phyloP scores from a whole-genome alignment of 208 protist genomes.

The Leishmania tropica region DNA sequence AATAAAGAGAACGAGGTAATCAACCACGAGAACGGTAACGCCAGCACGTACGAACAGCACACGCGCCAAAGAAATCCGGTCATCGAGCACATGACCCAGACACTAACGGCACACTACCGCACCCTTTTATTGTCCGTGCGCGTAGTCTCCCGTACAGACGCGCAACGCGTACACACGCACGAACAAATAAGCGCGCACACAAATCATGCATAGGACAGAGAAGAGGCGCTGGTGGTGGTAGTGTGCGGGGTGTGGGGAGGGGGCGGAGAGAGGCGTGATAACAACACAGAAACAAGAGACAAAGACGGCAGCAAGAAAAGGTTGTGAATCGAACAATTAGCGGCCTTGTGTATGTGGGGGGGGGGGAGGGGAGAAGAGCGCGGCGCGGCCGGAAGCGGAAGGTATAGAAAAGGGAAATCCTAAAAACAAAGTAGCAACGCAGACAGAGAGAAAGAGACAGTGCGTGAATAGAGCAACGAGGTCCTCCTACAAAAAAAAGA shows the following conservation, averaged over 20 bases:
- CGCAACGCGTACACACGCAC: not conserved
- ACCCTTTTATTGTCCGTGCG: not conserved
- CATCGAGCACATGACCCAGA: not conserved
- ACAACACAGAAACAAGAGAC: not conserved
- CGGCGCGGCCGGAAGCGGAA: not conserved
- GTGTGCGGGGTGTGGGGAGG: not conserved
- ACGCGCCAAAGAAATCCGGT: not conserved
- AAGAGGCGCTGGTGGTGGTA: not conserved
- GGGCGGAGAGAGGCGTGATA: not conserved
- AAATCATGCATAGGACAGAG: not conserved
- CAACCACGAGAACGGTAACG: slow-evolving; percentile 3
- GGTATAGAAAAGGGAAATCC: not conserved
- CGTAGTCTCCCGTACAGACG: not conserved
- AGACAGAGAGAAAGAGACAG: slow-evolving; percentile 1
- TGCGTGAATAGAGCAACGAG: not conserved
- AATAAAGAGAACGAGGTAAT: not conserved
- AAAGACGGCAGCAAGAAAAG: not conserved
- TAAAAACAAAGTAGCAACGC: slow-evolving; percentile 6
- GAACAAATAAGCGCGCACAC: not conserved
- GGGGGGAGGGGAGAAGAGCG: not conserved
- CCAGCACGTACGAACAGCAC: not conserved
- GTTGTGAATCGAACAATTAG: not conserved
- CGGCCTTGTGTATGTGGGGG: not conserved
- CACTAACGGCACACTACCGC: not conserved
- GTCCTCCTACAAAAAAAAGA: slow-evolving; percentile 1